Percentiles rank a stretch among this genome's conserved stretches.
phyloP scores from a whole-genome alignment of 2,329 filamentous ascomycete species.

The Sarocladium kiliense region DNA sequence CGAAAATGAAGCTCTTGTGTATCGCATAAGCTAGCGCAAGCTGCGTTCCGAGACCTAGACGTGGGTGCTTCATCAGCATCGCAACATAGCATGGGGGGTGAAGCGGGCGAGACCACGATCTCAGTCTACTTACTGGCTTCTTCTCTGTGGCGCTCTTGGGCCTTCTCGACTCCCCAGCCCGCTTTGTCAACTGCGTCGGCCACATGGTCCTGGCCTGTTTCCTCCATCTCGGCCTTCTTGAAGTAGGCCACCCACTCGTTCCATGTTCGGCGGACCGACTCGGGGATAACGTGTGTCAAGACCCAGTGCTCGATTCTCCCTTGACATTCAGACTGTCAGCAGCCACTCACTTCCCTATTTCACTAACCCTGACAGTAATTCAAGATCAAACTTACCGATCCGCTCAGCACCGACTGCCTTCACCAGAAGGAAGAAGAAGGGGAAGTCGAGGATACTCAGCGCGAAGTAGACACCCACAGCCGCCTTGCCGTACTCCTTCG shows the following conservation, averaged over 20 bases:
- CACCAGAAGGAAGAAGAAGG: slow-evolving; percentile 90
- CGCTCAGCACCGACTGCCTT: slow-evolving; percentile 75
- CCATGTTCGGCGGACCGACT: slow-evolving; percentile 50
- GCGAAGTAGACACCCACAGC: slow-evolving; percentile 86
- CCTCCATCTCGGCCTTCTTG: slow-evolving; percentile 37
- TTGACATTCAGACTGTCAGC: slow-evolving; percentile 21
- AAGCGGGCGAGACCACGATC: neutral
- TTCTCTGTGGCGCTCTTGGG: slow-evolving; percentile 53
- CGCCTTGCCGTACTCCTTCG: slow-evolving; percentile 89
- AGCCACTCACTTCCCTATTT: neutral
- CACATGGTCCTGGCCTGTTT: slow-evolving; percentile 6
- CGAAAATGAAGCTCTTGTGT: slow-evolving; percentile 96
- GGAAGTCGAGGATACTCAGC: slow-evolving; percentile 83
- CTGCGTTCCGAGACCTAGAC: slow-evolving; percentile 65
- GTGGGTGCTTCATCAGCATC: slow-evolving; percentile 16
- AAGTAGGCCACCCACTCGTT: slow-evolving; percentile 35
- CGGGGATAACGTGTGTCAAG: slow-evolving; percentile 56
- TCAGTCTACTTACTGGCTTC: slow-evolving; percentile 68
- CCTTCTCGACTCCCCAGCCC: slow-evolving; percentile 58
- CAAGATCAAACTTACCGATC: slow-evolving; percentile 55
- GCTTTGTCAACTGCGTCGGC: slow-evolving; percentile 44
- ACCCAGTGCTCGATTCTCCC: slow-evolving; percentile 63
- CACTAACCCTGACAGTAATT: neutral
- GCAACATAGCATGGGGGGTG: neutral
- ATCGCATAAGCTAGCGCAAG: slow-evolving; percentile 91